Evolutionary conservation across 2,329 filamentous ascomycete species (phyloP).

Genomic region (Acephala macrosclerotiorum): DNA sequence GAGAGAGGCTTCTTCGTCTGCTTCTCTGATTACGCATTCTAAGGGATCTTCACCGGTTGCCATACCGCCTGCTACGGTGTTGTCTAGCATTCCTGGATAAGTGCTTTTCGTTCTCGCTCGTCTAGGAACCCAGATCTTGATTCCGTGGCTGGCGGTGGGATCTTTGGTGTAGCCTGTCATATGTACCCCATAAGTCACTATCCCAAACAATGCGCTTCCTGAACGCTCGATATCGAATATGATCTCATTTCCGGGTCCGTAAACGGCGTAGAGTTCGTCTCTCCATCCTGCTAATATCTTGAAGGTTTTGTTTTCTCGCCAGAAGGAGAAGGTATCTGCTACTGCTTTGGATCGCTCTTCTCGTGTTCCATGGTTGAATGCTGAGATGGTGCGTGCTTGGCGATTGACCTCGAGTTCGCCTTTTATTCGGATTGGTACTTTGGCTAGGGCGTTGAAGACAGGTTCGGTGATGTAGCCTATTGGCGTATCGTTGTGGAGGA

Average conservation of each 20-base stretch:
- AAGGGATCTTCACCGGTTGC: constrained; percentile 81
- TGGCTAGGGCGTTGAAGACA: constrained; percentile 57
- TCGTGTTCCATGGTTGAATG: constrained; percentile 66
- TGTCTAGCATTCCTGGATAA: constrained; percentile 91
- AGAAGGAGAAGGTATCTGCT: constrained; percentile 66
- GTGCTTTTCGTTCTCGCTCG: constrained; percentile 82
- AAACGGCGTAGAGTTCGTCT: constrained; percentile 81
- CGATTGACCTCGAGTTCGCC: constrained; percentile 69
- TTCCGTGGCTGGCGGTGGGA: constrained; percentile 57
- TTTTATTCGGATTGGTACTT: constrained; percentile 57
- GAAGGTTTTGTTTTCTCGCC: constrained; percentile 77
- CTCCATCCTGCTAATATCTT: constrained; percentile 80
- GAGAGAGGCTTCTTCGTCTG: constrained; percentile 87
- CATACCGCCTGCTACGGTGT: constrained; percentile 87
- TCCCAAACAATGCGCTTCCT: constrained; percentile 76
- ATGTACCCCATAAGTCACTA: constrained; percentile 81
- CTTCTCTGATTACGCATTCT: constrained; percentile 85
- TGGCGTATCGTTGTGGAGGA: constrained; percentile 67
- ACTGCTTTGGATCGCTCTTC: constrained; percentile 66
- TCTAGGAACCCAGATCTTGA: constrained; percentile 86
- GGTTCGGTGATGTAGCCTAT: constrained; percentile 67
- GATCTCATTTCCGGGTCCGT: constrained; percentile 65
- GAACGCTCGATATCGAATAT: constrained; percentile 81
- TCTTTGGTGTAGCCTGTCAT: constrained; percentile 74
- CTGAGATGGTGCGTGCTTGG: constrained; percentile 65